Evolutionary conservation across 805 yeast species (phyloP).

Genomic region (Millerozyma miso): DNA sequence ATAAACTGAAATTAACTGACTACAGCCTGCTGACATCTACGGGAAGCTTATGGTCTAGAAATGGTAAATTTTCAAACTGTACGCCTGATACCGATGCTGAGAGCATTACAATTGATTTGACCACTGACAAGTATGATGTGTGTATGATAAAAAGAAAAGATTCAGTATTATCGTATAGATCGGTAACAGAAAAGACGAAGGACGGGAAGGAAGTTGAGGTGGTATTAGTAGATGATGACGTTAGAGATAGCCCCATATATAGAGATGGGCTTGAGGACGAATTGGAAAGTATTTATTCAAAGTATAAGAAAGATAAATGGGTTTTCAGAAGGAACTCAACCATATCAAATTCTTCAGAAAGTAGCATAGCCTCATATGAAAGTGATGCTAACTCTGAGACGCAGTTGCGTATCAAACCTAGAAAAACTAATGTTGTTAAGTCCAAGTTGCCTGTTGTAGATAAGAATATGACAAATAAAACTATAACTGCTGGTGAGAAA

Average conservation of each 20-base stretch:
- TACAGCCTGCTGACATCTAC: conserved; percentile 7
- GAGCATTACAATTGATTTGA: conserved; percentile 39
- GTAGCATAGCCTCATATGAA: conserved; percentile 16
- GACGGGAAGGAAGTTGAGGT: conserved; percentile 40
- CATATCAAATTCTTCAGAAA: conserved; percentile 13
- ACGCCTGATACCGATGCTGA: conserved; percentile 31
- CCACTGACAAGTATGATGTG: conserved; percentile 36
- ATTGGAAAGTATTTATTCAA: conserved; percentile 39
- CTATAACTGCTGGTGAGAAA: not conserved
- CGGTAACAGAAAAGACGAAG: conserved; percentile 34
- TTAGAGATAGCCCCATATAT: conserved; percentile 16
- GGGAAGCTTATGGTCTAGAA: conserved; percentile 30
- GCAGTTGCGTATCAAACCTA: conserved; percentile 12
- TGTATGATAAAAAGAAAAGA: conserved; percentile 32
- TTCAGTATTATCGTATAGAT: conserved; percentile 33
- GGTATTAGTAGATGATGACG: conserved; percentile 38
- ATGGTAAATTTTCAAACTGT: conserved; percentile 17
- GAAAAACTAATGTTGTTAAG: not conserved
- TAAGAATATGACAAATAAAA: not conserved
- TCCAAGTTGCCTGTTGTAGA: not conserved
- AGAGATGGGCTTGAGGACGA: conserved; percentile 24
- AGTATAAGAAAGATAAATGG: conserved; percentile 28
- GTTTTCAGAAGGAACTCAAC: conserved; percentile 21
- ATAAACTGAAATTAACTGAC: not conserved
- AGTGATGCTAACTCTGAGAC: conserved; percentile 17